Evolutionary conservation across 2,329 filamentous ascomycete species (phyloP).

Genomic region (Didymellaceae sp.): DNA sequence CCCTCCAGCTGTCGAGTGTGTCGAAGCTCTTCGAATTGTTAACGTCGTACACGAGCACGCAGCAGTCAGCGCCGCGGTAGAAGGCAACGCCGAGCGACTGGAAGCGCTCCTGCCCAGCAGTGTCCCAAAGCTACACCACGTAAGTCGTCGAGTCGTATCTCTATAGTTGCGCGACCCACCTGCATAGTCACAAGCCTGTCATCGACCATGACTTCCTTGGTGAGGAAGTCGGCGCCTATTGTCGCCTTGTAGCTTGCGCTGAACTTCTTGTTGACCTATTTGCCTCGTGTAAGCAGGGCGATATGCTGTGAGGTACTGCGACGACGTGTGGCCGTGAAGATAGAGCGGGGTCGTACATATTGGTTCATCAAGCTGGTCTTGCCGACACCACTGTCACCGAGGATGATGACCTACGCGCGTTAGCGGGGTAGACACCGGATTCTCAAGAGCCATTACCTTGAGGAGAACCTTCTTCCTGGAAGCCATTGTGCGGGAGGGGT

Average conservation of each 20-base stretch:
- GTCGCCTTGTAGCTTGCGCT: constrained; percentile 99
- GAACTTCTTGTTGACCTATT: constrained; percentile 99
- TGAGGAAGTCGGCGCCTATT: constrained; percentile 97
- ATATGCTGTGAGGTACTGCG: background rate
- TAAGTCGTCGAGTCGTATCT: constrained; percentile 21
- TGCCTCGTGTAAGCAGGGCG: constrained; percentile 17
- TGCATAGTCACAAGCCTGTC: constrained; percentile 99
- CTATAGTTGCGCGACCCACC: constrained; percentile 58
- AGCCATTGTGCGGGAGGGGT: constrained; percentile 35
- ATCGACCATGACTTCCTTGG: constrained; percentile 96
- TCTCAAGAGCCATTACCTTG: constrained; percentile 65
- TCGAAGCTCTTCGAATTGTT: constrained; percentile 99
- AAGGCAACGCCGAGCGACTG: constrained; percentile 97
- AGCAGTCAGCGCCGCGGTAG: constrained; percentile 97
- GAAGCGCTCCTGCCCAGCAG: constrained; percentile 94
- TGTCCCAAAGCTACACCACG: constrained; percentile 84
- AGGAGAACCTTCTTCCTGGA: constrained; percentile 81
- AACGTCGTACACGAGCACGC: constrained; percentile 96
- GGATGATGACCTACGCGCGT: constrained; percentile 83
- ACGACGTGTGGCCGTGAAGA: background rate
- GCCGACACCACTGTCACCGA: constrained; percentile 97
- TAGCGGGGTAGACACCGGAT: constrained; percentile 13
- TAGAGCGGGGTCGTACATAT: constrained; percentile 75
- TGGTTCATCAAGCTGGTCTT: constrained; percentile 99
- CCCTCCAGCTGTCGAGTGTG: constrained; percentile 95